Conservation (phyloP, 352 stramenopile genomes). For the Globisporangium orthogonon region DNA sequence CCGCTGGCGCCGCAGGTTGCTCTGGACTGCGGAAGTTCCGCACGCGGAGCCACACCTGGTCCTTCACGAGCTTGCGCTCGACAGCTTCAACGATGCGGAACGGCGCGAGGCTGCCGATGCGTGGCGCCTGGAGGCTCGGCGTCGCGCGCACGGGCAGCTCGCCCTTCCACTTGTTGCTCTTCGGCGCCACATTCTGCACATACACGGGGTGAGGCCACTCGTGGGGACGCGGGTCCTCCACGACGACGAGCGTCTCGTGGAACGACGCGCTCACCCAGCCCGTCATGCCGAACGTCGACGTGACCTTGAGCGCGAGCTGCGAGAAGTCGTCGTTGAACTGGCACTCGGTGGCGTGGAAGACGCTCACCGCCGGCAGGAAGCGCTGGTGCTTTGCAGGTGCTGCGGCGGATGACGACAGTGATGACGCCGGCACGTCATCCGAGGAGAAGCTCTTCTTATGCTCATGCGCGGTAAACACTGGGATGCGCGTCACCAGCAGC, state of each 20-base stretch:
- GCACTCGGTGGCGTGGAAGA: slow-evolving; percentile 64
- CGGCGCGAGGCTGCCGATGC: slow-evolving; percentile 38
- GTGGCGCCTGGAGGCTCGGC: slow-evolving; percentile 54
- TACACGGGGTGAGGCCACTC: slow-evolving; percentile 33
- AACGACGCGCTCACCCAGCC: slow-evolving; percentile 70
- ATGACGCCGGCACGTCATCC: slow-evolving; percentile 12
- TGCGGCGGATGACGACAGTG: not conserved
- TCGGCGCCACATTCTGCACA: slow-evolving; percentile 61
- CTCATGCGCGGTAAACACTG: slow-evolving; percentile 30
- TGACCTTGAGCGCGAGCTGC: slow-evolving; percentile 59
- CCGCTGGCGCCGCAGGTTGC: slow-evolving; percentile 1
- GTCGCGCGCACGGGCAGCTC: slow-evolving; percentile 56
- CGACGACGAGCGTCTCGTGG: slow-evolving; percentile 33
- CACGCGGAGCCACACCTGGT: slow-evolving; percentile 66
- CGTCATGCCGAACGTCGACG: slow-evolving; percentile 46
- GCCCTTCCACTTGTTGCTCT: slow-evolving; percentile 47
- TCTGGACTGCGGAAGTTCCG: slow-evolving; percentile 13
- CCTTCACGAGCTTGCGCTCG: slow-evolving; percentile 68
- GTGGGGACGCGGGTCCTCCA: slow-evolving; percentile 39
- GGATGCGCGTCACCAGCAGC: slow-evolving; percentile 40
- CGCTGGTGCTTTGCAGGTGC: slow-evolving; percentile 20
- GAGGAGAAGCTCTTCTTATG: slow-evolving; percentile 9
- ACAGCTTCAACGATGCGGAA: slow-evolving; percentile 51
- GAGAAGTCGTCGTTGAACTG: slow-evolving; percentile 69
- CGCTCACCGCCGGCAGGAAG: slow-evolving; percentile 53